Evolutionary conservation across 805 yeast genomes (phyloP).

Genomic region (Candida nemodendra): DNA sequence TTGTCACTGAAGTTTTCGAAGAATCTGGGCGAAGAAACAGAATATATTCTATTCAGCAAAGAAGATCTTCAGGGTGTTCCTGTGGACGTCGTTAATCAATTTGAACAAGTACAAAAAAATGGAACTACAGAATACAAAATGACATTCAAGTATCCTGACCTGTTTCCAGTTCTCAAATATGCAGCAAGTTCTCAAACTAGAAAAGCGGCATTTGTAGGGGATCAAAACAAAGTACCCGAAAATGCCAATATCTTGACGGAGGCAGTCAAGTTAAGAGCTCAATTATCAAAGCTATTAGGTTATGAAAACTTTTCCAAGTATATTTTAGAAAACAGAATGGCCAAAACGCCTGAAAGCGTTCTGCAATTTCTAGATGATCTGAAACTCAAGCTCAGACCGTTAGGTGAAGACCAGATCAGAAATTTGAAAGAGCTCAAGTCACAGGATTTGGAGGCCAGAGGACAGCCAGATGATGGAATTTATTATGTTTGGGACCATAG

Average conservation of each 20-base stretch:
- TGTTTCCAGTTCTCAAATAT: slow-evolving; percentile 72
- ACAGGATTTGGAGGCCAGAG: slow-evolving; percentile 46
- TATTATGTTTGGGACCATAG: slow-evolving; percentile 73
- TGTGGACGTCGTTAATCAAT: slow-evolving; percentile 55
- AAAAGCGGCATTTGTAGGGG: slow-evolving; percentile 60
- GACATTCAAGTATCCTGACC: slow-evolving; percentile 80
- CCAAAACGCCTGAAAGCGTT: slow-evolving; percentile 63
- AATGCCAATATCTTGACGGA: slow-evolving; percentile 61
- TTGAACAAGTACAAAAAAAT: slow-evolving; percentile 43
- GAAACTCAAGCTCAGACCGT: slow-evolving; percentile 53
- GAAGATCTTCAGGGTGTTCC: slow-evolving; percentile 78
- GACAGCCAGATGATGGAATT: slow-evolving; percentile 39
- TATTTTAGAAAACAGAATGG: slow-evolving; percentile 77
- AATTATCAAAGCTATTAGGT: slow-evolving; percentile 63
- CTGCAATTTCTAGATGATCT: slow-evolving; percentile 61
- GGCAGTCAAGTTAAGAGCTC: slow-evolving; percentile 59
- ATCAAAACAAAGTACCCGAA: slow-evolving; percentile 63
- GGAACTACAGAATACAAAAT: slow-evolving; percentile 52
- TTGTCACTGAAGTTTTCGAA: slow-evolving; percentile 57
- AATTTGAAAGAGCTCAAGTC: slow-evolving; percentile 51
- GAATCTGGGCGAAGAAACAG: slow-evolving; percentile 71
- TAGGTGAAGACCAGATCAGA: slow-evolving; percentile 55
- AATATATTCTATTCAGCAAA: slow-evolving; percentile 53
- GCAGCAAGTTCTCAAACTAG: slow-evolving; percentile 66
- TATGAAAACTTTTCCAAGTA: slow-evolving; percentile 68